Evolutionary conservation across 306 rosid species (phyloP).

Genomic region (Malus domestica): ASM211411v1 NC_041800.1:793501-794000

Average conservation of each 20-base stretch:
- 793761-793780: constrained; percentile 17
- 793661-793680: background rate
- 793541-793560: background rate
- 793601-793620: background rate
- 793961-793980: background rate
- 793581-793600: background rate
- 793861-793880: background rate
- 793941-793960: background rate
- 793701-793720: constrained; percentile 79
- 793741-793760: constrained; percentile 95
- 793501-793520: too few species aligned
- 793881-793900: background rate
- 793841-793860: background rate
- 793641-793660: background rate
- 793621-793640: background rate
- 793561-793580: background rate
- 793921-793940: background rate
- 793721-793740: constrained; percentile 95
- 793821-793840: background rate
- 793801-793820: background rate
- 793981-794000: background rate
- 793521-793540: too few species aligned
- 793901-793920: background rate
- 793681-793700: constrained; percentile 82
- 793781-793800: background rate